Evolutionary conservation across 768 basidiomycete species (phyloP), one percentile per base, ranked within the genome.

Genomic region (Filobasidium floriforme): DNA sequence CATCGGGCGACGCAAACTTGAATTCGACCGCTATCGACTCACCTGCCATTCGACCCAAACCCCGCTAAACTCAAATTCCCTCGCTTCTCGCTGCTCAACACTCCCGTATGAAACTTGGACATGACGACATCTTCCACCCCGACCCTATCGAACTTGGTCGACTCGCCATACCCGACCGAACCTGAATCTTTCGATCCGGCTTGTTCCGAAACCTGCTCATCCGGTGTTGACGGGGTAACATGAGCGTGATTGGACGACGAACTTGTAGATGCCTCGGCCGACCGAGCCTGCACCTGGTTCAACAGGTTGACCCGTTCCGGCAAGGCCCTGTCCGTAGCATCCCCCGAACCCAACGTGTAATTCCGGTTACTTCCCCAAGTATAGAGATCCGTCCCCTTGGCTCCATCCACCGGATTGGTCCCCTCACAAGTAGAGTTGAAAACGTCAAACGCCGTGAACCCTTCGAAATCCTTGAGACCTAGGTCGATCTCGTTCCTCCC

Each of bases 351-450:
- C n/a, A 97, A 84, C 1, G 88, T 84, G 37, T 88, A 92, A 77
- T 97, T 97, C 62, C 87, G 82, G 71, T 94, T 96, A 12, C 83
- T 81, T 41, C 93, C 92, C 92, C 92, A 96, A 5, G 88, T 90
- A 71, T 85, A 88, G 11, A 98, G 77, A 55, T 93, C 90, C 1
- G 83, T 77, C 41, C 79, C 77, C 12, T 67, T 70, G 46, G 66
- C 76, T 59, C 51, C 64, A 11, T 70, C 75, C 1, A 77, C 71
- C 74, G 73, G 81, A 71, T 63, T 78, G 41, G 75, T 76, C 84
- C 88, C 54, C 73, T 84, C 82, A 68, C 94, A 80, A 0, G 92
- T 94, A 3, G 89, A 88, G 75, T 97, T 97, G 80, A 91, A 96
- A 41, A 98, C 79, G 74, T 98, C 93, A 68, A 91, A 91, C 0